A percentile compares a stretch with the other conserved stretches of the same genome.
Conservation (phyloP, 202 grass and related monocot species). For the Schoenoplectus triqueter region DNA sequence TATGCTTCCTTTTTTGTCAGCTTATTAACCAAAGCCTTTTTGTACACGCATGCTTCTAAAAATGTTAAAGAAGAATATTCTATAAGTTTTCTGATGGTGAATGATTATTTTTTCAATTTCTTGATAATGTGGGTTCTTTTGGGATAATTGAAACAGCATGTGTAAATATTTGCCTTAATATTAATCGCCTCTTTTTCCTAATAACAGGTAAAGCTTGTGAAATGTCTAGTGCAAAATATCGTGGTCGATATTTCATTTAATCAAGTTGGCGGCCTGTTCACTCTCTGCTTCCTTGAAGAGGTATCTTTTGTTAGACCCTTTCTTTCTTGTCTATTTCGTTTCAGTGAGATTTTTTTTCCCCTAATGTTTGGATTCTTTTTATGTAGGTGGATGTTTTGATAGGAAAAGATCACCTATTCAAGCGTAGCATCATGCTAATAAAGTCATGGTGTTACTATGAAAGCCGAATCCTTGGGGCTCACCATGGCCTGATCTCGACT, state of each 20-base stretch:
- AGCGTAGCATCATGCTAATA: slow-evolving; percentile 94
- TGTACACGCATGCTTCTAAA: no score
- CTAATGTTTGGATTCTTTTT: slow-evolving; percentile 19
- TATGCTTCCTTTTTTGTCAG: no score
- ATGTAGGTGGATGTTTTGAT: slow-evolving; percentile 70
- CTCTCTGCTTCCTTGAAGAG: slow-evolving; percentile 91
- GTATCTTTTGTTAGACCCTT: slow-evolving; percentile 49
- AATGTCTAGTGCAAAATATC: slow-evolving; percentile 93
- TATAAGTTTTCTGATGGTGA: no score
- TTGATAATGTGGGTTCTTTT: neutral
- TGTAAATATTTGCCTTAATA: neutral
- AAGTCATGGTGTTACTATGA: slow-evolving; percentile 98
- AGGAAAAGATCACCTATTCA: slow-evolving; percentile 77
- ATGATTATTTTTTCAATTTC: neutral
- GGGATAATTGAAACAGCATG: neutral
- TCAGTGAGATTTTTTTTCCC: slow-evolving; percentile 13
- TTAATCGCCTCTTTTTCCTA: neutral
- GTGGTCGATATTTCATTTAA: slow-evolving; percentile 93
- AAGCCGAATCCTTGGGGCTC: slow-evolving; percentile 95
- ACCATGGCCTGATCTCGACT: slow-evolving; percentile 91
- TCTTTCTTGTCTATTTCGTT: neutral
- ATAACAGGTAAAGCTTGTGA: slow-evolving; percentile 89
- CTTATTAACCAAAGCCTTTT: no score
- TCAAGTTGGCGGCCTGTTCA: slow-evolving; percentile 90
- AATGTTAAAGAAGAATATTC: no score